A percentile compares a stretch with the other conserved stretches of the same genome.
Conservation (phyloP, 2,329 filamentous ascomycete species). For the Penicillium psychrosexuale region DNA sequence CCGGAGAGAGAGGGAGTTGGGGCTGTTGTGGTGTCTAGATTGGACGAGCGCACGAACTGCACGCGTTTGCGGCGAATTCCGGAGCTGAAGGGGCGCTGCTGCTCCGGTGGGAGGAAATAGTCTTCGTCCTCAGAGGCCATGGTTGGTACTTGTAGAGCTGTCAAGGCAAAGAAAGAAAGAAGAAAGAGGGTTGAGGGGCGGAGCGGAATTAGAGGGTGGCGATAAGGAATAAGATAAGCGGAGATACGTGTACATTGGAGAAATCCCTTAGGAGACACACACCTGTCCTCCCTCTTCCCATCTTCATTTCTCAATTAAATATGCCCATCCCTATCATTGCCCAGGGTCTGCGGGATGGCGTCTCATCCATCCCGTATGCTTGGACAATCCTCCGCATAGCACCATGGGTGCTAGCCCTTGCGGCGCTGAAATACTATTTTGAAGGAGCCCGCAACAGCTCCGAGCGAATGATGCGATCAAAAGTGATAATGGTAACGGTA, state of each 20-base stretch:
- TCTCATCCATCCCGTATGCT: constrained; percentile 53
- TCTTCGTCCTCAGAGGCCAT: constrained; percentile 51
- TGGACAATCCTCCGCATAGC: constrained; percentile 53
- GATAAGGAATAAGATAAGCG: constrained; percentile 21
- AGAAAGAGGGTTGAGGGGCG: not conserved
- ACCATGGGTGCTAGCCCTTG: constrained; percentile 52
- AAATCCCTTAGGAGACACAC: constrained; percentile 1
- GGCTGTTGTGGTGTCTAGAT: constrained; percentile 33
- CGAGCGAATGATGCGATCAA: constrained; percentile 85
- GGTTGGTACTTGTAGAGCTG: not conserved
- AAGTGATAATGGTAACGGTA: constrained; percentile 89
- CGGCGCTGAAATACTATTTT: constrained; percentile 69
- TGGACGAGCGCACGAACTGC: constrained; percentile 55
- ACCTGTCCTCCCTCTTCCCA: constrained; percentile 8
- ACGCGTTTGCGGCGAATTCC: constrained; percentile 62
- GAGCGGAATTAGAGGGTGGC: constrained; percentile 3
- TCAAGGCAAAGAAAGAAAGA: not conserved
- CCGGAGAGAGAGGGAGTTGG: constrained; percentile 26
- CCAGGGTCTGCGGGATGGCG: constrained; percentile 54
- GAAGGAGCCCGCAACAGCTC: constrained; percentile 70
- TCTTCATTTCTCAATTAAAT: constrained; percentile 15
- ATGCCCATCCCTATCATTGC: constrained; percentile 63
- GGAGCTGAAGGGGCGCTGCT: constrained; percentile 60
- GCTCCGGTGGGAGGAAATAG: constrained; percentile 57
- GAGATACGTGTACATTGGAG: constrained; percentile 5